Conservation (phyloP, 2,329 filamentous ascomycete genomes). For the Beauveria australis region DNA sequence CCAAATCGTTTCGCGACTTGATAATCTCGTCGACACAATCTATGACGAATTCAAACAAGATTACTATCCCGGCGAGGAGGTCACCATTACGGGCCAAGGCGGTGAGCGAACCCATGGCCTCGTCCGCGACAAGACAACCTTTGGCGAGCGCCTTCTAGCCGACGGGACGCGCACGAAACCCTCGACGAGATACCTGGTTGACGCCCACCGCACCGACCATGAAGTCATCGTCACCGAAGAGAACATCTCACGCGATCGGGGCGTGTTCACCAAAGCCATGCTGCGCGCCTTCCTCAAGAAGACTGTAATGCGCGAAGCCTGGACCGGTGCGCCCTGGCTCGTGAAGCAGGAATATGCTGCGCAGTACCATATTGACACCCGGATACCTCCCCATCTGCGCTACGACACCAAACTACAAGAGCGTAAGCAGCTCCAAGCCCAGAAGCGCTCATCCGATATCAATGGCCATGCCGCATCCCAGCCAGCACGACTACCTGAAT, state of each 20-base stretch:
- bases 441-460: conserved; percentile 50
- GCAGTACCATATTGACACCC: conserved; percentile 78
- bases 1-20: conserved; percentile 79
- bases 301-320: conserved; percentile 82
- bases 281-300: conserved; percentile 91
- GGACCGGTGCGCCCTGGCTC: conserved; percentile 94
- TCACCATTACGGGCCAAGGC: conserved; percentile 62
- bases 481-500: conserved; percentile 56
- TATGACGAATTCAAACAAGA: conserved; percentile 79
- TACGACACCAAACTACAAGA: conserved; percentile 74
- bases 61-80: conserved; percentile 82
- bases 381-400: conserved; percentile 72
- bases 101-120: conserved; percentile 64
- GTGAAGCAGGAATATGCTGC: conserved; percentile 81
- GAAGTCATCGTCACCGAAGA: conserved; percentile 74
- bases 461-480: conserved; percentile 26
- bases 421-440: conserved; percentile 62
- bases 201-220: conserved; percentile 58
- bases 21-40: conserved; percentile 63
- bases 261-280: conserved; percentile 90
- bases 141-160: conserved; percentile 48
- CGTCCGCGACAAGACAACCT: conserved; percentile 78
- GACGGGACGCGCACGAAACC: conserved; percentile 65
- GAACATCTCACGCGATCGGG: conserved; percentile 79
- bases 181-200: conserved; percentile 74